These are phyloP conservation scores for Corylus avellana DNA, from an alignment of 306 rosid genomes.

Conservation along the genomic window DNA sequence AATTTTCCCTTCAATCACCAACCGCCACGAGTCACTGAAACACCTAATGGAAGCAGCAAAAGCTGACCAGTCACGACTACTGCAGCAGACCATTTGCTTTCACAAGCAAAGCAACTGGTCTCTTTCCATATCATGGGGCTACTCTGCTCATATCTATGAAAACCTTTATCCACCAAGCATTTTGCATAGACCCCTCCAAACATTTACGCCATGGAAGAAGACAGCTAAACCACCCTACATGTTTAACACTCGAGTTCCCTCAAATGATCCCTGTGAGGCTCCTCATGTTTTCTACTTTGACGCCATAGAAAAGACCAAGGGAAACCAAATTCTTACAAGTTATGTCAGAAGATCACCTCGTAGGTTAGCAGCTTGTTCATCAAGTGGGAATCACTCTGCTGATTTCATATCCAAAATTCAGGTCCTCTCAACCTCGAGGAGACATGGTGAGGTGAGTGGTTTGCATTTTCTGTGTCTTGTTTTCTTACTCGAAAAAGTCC, in stretches of 20 bases:
- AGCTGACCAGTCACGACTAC: neutral
- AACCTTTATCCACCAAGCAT: neutral
- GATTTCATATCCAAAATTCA: neutral
- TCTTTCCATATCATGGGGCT: slow-evolving; percentile 4
- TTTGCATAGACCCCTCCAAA: neutral
- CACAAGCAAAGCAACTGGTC: slow-evolving; percentile 2
- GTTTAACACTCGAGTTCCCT: neutral
- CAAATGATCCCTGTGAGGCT: neutral
- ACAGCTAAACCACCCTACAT: neutral
- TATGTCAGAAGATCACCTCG: neutral
- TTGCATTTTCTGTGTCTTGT: neutral
- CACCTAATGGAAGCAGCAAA: neutral
- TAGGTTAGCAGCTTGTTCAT: neutral
- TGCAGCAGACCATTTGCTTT: slow-evolving; percentile 4
- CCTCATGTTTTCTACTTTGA: slow-evolving; percentile 5
- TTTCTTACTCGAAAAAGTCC: too few species aligned
- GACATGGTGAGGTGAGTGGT: neutral
- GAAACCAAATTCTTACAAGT: neutral
- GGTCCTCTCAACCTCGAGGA: neutral
- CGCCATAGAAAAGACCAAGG: neutral
- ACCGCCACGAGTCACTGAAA: neutral
- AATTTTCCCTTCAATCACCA: neutral
- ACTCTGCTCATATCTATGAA: neutral
- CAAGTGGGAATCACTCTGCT: neutral
- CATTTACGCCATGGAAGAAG: neutral